Base-by-base conservation (phyloP, 768 basidiomycete genomes). In the Naematelia aurantialba region DNA sequence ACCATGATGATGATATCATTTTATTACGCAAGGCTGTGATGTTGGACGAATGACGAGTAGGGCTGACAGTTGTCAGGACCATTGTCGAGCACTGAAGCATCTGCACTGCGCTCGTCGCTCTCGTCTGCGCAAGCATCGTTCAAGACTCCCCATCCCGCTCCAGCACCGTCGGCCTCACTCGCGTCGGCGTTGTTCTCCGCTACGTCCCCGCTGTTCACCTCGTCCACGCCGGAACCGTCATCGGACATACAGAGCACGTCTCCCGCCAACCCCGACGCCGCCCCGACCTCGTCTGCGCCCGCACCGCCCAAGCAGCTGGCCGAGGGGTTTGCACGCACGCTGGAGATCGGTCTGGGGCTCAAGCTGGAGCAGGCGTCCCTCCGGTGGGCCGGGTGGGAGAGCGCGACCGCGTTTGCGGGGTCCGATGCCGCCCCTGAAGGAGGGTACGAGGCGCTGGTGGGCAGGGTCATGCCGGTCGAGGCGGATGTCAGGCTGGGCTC, bases 371-470 rank as follows among this genome's bases (percentile, higher is more conserved):
- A 71, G 27, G 69, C 66, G 8, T 68, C 68, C 5, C 30, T 74
- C 12, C 58, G 60, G 44, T 76, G 73, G 73, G 59, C 71, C 39
- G 75, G 75, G 30, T 76, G 73, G 68, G 75, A 76, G 56, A 63
- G 61, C 10, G 60, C 67, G 14, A 68, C 71, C 25, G 60, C 59
- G 25, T 73, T 70, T 49, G 71, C 68, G 44, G 75, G 75, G 0
- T 73, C 73, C 1, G 75, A 76, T 45, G 75, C 75, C 2, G 73
- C 69, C 12, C 71, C 73, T 17, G 65, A 71, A 53, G 73, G 73
- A 1, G 75, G 75, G n/a, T 76, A 74, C 42, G 66, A 71, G 58
- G 45, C 61, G 2, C 45, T 76, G 31, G 64, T 76, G 12, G 59
- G 66, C 5, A 55, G 67, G n/a, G 39, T 58, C 11, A 65, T 65